Base-by-base conservation (phyloP, 2,329 filamentous ascomycete species). In the Geosmithia putterillii region DNA sequence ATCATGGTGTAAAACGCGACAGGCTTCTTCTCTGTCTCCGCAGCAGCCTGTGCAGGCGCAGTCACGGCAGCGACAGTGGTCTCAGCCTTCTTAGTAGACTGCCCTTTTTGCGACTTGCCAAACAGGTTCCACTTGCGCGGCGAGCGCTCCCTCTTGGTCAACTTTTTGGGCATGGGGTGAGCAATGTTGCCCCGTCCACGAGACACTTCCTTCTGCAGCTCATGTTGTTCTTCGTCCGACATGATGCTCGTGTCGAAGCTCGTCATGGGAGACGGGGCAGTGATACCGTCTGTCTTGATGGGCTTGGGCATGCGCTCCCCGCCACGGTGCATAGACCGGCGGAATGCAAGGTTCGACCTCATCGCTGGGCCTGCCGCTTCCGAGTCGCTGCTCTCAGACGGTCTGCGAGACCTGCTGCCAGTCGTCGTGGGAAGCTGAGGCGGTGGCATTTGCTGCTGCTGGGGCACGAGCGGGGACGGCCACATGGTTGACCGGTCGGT, bases 61-160 rank as follows among this genome's bases (percentile, higher is more conserved):
- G 72, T n/a, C n/a, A n/a, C 65, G 1, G 72, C 65, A 2, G 70
- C 67, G 1, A 68, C 54, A n/a, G 74, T 64, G 2, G 65, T 61
- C 5, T 61, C 53, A 15, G 55, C 56, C 46, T 64, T 65, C 45
- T 67, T 69, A 3, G 50, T 54, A 3, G 65, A 52, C 37, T 17
- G 20, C n/a, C 66, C 62, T 32, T 58, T 67, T 23, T 75, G 71
- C 0, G 72, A 72, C 40, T 75, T 67, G 41, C 76, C 69, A 50
- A 82, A 81, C 12, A 81, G 55, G 48, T 79, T 81, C 78, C 78
- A 82, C 50, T 73, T 79, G 7, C 72, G 68, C 20, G 76, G 75
- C 21, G 73, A 76, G 38, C 66, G 70, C 1, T 69, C 55, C 43
- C 67, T 66, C 55, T 78, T 80, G 19, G 67, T 65, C 19, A 76